These are phyloP conservation scores for Microthlaspi erraticum DNA, from an alignment of 345 rosid species.

Conservation along the genomic window DNA sequence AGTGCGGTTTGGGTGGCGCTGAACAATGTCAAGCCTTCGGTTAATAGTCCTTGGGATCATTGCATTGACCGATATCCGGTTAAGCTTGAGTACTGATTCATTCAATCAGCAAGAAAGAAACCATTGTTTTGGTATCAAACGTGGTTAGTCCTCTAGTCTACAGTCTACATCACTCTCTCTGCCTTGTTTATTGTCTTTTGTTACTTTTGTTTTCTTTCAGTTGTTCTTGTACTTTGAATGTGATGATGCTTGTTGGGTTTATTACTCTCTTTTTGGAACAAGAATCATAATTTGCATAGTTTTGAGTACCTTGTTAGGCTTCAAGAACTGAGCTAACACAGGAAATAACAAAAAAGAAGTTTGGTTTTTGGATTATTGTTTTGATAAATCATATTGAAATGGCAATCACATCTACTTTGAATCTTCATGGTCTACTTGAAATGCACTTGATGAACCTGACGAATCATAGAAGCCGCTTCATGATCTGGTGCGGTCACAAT, in stretches of 20 bases:
- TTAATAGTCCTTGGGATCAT: constrained; percentile 71
- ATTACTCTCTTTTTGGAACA: not conserved
- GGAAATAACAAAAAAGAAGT: not conserved
- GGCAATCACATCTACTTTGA: not conserved
- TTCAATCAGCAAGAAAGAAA: constrained; percentile 28
- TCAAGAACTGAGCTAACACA: not conserved
- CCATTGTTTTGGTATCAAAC: constrained; percentile 13
- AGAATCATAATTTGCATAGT: not conserved
- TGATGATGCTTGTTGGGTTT: no score
- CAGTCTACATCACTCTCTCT: constrained; percentile 30
- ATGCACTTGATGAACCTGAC: not conserved
- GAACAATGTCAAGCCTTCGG: constrained; percentile 57
- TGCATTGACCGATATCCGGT: constrained; percentile 81
- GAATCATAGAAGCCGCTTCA: not conserved
- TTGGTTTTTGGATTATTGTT: not conserved
- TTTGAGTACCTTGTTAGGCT: constrained; percentile 6
- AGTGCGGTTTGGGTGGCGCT: constrained; percentile 86
- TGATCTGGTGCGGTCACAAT: not conserved
- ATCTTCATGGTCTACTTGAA: not conserved
- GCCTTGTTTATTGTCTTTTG: constrained; percentile 13
- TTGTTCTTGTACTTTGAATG: constrained; percentile 13
- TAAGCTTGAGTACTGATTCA: constrained; percentile 50
- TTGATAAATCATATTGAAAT: no score
- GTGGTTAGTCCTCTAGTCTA: constrained; percentile 33
- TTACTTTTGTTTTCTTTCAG: not conserved